Percentiles rank a stretch among this genome's conserved stretches.
phyloP scores from a whole-genome alignment of 768 basidiomycete species.

The Hygrocybe coccinea region DNA sequence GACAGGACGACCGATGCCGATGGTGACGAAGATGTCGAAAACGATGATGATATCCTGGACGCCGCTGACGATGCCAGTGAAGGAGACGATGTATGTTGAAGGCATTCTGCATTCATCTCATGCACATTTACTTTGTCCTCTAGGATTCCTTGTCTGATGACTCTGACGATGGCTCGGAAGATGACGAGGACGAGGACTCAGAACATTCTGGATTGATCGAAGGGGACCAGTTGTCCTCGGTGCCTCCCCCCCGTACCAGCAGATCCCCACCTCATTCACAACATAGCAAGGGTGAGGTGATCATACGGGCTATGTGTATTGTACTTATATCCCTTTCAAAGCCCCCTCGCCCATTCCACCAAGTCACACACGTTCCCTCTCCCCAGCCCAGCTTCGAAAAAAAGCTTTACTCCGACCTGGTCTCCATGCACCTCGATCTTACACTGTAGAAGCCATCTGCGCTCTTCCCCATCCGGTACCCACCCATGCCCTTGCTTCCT shows the following conservation, averaged over 20 bases:
- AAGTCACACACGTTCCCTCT: constrained; percentile 42
- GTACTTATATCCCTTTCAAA: constrained; percentile 13
- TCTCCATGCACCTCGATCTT: constrained; percentile 48
- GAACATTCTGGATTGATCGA: constrained; percentile 25
- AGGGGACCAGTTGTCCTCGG: constrained; percentile 21
- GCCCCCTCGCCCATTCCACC: constrained; percentile 27
- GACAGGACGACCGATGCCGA: constrained; percentile 47
- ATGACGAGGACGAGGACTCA: constrained; percentile 46
- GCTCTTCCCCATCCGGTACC: constrained; percentile 86
- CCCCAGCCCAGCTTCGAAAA: constrained; percentile 53
- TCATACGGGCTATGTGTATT: not conserved
- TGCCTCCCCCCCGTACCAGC: constrained; percentile 1
- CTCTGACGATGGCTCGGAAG: constrained; percentile 47
- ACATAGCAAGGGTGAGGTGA: constrained; percentile 31
- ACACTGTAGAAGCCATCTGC: constrained; percentile 85
- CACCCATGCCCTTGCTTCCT: constrained; percentile 83
- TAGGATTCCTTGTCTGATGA: constrained; percentile 60
- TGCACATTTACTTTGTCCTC: constrained; percentile 4
- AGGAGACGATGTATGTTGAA: constrained; percentile 58
- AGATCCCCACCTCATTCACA: constrained; percentile 17
- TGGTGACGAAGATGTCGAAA: constrained; percentile 45
- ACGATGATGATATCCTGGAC: constrained; percentile 53
- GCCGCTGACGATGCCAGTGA: constrained; percentile 66
- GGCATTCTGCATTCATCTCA: not conserved
- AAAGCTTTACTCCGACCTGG: constrained; percentile 35